Evolutionary conservation across 495 filamentous ascomycete species (phyloP).

Genomic region (Hypoxylon crocopeplum): DNA sequence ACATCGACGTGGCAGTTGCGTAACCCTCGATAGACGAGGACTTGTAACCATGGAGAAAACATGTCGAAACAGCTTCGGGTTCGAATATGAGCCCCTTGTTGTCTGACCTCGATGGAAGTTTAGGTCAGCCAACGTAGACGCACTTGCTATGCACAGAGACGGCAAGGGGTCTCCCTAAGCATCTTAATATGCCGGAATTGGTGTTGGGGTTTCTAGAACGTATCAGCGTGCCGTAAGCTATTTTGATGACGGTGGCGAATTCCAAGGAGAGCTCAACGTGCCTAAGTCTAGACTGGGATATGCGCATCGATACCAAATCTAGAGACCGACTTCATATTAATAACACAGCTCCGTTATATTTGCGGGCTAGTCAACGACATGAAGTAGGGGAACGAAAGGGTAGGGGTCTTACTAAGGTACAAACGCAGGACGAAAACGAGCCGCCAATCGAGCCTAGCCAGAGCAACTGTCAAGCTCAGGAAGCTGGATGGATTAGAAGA

Average conservation of each 20-base stretch:
- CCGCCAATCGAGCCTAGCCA: too few species aligned
- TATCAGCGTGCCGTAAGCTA: too few species aligned
- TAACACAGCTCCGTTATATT: background rate
- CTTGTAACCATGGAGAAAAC: background rate
- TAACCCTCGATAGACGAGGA: background rate
- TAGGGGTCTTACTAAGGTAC: background rate
- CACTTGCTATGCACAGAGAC: too few species aligned
- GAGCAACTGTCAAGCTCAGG: too few species aligned
- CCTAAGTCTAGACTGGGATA: too few species aligned
- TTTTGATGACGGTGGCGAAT: too few species aligned
- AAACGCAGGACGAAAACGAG: too few species aligned
- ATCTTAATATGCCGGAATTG: too few species aligned
- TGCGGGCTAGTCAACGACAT: background rate
- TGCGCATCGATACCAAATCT: constrained; percentile 6
- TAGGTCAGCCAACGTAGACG: background rate
- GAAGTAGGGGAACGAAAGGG: background rate
- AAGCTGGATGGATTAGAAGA: too few species aligned
- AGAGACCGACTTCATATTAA: background rate
- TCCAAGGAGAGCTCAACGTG: too few species aligned
- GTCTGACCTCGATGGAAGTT: background rate
- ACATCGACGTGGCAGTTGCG: background rate
- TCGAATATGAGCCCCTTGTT: background rate
- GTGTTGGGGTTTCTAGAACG: too few species aligned
- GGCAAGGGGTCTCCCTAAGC: too few species aligned
- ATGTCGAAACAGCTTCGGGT: background rate